These are phyloP conservation scores for Blastomyces parvus DNA, from an alignment of 2,329 filamentous ascomycete species.

Conservation along the genomic window DNA sequence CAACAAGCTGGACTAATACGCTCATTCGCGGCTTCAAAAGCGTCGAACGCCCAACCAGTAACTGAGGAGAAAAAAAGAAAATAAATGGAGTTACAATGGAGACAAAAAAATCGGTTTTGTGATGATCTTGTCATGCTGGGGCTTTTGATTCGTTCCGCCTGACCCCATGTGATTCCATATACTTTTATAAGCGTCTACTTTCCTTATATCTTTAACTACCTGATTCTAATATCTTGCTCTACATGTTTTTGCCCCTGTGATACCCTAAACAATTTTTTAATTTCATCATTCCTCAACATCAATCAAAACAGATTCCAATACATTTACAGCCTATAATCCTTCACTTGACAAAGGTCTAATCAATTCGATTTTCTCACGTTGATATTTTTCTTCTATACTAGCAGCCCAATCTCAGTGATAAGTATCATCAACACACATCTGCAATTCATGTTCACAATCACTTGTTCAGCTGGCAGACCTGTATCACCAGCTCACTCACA, in stretches of 20 bases:
- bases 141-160: background rate
- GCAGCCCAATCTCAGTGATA: too few species aligned
- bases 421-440: too few species aligned
- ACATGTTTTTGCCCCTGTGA: background rate
- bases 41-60: background rate
- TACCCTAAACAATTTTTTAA: background rate
- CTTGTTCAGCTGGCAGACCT: too few species aligned
- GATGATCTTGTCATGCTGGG: background rate
- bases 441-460: too few species aligned
- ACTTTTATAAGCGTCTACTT: background rate
- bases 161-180: background rate
- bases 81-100: constrained; percentile 3
- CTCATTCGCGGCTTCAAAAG: background rate
- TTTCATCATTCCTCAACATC: background rate
- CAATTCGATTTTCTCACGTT: too few species aligned
- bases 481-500: too few species aligned
- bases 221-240: background rate
- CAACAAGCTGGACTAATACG: constrained; percentile 16
- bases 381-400: too few species aligned
- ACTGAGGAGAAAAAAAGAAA: constrained; percentile 9
- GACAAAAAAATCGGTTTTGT: background rate
- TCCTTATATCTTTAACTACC: background rate
- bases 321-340: too few species aligned
- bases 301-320: background rate
- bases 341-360: too few species aligned